Evolutionary conservation across 1,284 basidiomycete genomes (phyloP), one percentile per base, ranked within the genome.

Genomic region (Apiotrichum akiyoshidainum): DNA sequence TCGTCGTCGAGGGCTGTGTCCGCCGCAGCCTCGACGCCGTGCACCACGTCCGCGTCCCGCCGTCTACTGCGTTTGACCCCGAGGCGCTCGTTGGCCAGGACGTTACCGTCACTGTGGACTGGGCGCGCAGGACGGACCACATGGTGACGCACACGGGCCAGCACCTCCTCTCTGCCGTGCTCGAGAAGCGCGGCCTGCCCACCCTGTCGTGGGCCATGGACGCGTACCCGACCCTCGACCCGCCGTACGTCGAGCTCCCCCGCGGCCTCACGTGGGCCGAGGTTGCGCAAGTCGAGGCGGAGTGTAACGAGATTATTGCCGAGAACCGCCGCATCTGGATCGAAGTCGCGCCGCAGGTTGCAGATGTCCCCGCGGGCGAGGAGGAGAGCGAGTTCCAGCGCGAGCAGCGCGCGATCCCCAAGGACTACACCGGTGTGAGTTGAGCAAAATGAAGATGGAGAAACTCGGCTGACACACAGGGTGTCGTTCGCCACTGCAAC

Each of bases 141-240:
- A 90, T 88, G 86, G 83, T 86, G 12, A 85, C 89, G 81, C 88
- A 91, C 71, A 91, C 89, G 0, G 86, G 85, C 0, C 89, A 92
- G 71, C 89, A 92, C 68, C 81, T 92, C 46, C 83, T 93, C 35
- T 92, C 90, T 4, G 89, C 90, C 0, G 80, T 92, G 9, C 81
- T 92, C 5, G 89, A 93, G 70, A 81, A 81, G 10, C 79, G 87
- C 46, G 76, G 82, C 42, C 81, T 92, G n/a, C 85, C 86, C 12
- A 93, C 92, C 0, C 81, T 92, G 10, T 88, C 88, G 0, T 93
- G 91, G 91, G 76, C 71, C 1, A 73, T 82, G 62, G 68, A 72
- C 5, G 59, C 75, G 4, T 69, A 68, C 53, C 80, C 80, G 1
- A 87, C 89, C 17, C 79, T 89, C 45, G 88, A 88, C 0, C 79